Evolutionary conservation across 2,329 filamentous ascomycete genomes (phyloP).

Genomic region (Claviceps sp.): DNA sequence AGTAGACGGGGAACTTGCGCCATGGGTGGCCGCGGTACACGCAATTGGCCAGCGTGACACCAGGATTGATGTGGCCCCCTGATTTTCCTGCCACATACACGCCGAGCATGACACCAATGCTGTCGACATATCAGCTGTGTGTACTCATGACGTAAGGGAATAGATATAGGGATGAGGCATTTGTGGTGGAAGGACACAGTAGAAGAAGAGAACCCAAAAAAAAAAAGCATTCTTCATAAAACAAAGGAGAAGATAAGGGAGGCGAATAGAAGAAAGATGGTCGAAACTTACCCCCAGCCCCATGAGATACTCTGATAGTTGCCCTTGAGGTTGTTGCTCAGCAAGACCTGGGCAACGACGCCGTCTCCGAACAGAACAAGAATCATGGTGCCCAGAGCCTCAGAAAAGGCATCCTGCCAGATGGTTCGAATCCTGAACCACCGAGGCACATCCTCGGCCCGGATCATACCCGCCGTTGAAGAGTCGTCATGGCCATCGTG

Average conservation of each 20-base stretch:
- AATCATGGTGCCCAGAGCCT: conserved; percentile 56
- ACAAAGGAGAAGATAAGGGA: not conserved
- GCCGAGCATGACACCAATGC: conserved; percentile 54
- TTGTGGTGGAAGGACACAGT: too few relatives aligned
- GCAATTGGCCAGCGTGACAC: conserved; percentile 58
- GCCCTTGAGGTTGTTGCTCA: conserved; percentile 37
- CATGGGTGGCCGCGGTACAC: conserved; percentile 55
- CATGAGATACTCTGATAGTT: conserved; percentile 35
- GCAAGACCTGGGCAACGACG: conserved; percentile 55
- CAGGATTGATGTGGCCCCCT: conserved; percentile 56
- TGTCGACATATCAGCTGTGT: conserved; percentile 7
- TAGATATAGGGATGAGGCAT: too few relatives aligned
- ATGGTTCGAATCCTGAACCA: conserved; percentile 41
- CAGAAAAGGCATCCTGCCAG: conserved; percentile 46
- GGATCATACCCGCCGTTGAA: conserved; percentile 6
- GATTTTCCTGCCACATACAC: conserved; percentile 53
- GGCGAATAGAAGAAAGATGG: not conserved
- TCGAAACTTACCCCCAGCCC: conserved; percentile 31
- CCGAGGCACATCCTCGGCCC: conserved; percentile 14
- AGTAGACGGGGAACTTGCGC: conserved; percentile 56
- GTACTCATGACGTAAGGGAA: too few relatives aligned
- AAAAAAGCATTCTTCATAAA: not conserved
- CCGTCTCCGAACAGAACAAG: conserved; percentile 58
- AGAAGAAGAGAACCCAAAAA: too few relatives aligned
- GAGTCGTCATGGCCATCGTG: conserved; percentile 11